Evolutionary conservation across 2,329 filamentous ascomycete genomes (phyloP).

Genomic region (Talaromyces rugulosus): DNA sequence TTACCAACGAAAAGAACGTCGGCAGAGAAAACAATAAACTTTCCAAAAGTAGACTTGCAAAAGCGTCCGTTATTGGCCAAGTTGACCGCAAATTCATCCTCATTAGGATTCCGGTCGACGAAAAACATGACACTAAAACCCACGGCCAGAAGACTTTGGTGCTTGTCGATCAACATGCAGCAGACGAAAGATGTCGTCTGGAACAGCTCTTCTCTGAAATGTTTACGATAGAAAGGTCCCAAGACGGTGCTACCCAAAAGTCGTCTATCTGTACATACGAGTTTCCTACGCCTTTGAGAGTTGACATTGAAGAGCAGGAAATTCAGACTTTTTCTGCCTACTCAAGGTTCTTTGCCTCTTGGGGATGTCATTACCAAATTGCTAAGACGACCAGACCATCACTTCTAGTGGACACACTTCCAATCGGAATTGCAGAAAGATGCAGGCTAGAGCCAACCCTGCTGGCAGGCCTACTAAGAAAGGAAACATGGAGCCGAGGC

Average conservation of each 20-base stretch:
- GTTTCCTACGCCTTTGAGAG: constrained; percentile 54
- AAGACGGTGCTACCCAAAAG: constrained; percentile 9
- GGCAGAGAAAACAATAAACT: constrained; percentile 41
- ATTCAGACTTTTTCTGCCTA: constrained; percentile 53
- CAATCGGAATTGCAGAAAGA: constrained; percentile 68
- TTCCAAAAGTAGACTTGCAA: constrained; percentile 57
- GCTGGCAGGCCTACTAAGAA: constrained; percentile 68
- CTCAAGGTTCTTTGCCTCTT: constrained; percentile 58
- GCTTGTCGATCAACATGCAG: constrained; percentile 89
- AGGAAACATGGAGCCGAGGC: constrained; percentile 66
- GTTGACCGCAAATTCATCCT: constrained; percentile 90
- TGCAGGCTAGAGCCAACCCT: constrained; percentile 69
- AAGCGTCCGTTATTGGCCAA: constrained; percentile 69
- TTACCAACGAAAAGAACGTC: neutral
- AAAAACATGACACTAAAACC: neutral
- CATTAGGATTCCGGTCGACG: constrained; percentile 48
- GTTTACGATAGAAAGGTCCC: constrained; percentile 24
- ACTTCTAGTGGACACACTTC: constrained; percentile 58
- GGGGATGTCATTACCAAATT: constrained; percentile 69
- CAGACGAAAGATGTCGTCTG: constrained; percentile 79
- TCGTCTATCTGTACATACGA: constrained; percentile 26
- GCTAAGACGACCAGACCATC: constrained; percentile 11
- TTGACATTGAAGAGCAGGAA: constrained; percentile 63
- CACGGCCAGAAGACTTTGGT: constrained; percentile 50
- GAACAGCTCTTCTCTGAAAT: constrained; percentile 65